These are phyloP conservation scores for Raffaelea albimanens DNA, from an alignment of 2,329 filamentous ascomycete genomes.

Conservation along the genomic window DNA sequence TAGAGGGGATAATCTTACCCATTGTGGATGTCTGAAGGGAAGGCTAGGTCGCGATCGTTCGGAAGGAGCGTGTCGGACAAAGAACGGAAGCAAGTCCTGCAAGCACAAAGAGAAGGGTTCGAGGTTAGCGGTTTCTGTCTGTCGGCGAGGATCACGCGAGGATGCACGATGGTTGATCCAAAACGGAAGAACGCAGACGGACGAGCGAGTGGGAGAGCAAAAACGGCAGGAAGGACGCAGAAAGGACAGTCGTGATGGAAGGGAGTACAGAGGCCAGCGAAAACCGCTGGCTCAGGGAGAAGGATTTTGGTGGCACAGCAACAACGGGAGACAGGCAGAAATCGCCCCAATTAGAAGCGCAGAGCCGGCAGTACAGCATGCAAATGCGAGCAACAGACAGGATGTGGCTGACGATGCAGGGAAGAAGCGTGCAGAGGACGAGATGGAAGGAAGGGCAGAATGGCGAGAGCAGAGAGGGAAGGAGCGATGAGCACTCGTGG, in stretches of 20 bases:
- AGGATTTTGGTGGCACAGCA: no score
- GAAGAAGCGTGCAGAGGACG: neutral
- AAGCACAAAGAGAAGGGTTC: conserved; percentile 4
- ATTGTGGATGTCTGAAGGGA: conserved; percentile 25
- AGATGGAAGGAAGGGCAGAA: conserved; percentile 1
- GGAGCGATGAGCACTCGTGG: neutral
- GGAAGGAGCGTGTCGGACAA: conserved; percentile 16
- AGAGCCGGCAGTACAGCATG: no score
- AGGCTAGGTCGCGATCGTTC: conserved; percentile 2
- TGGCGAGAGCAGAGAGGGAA: neutral
- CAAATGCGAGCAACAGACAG: no score
- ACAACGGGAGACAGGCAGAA: no score
- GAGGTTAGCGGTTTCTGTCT: conserved; percentile 16
- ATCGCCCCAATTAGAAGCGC: no score
- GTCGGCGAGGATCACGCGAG: neutral
- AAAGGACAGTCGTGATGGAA: neutral
- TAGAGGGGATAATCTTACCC: conserved; percentile 30
- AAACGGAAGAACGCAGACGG: neutral
- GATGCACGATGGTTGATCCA: neutral
- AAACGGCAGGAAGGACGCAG: neutral
- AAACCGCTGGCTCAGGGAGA: no score
- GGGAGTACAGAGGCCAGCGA: no score
- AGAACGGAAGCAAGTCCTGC: conserved; percentile 18
- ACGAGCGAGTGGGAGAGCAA: neutral
- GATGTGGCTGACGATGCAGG: no score